Evolutionary conservation across 345 rosid genomes (phyloP), one percentile per base, ranked within the genome.

Genomic region (Trapa incisa): DNA sequence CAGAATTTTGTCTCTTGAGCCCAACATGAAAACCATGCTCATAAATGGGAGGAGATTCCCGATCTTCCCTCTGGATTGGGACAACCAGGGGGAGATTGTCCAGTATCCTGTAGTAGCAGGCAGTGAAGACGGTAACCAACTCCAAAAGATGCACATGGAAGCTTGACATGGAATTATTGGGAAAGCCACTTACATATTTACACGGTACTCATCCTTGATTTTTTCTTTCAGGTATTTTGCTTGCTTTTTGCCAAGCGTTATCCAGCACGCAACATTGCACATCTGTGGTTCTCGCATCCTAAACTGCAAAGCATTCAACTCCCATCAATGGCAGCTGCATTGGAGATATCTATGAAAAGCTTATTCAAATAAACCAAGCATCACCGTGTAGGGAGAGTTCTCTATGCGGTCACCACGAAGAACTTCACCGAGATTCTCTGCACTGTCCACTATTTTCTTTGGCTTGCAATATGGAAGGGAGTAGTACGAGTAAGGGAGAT

Each of bases 351-450:
- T 33, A 29, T 47, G 48, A 22, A 32, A 61, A 60, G 29, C 36
- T 22, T 58, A 17, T 45, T 65, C 35, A 16, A 56, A 4, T 35
- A 32, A 43, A 29, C 6, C 16, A 17, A 47, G 67, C 84, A 86
- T 72, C 60, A 89, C 98, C 86, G 73, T 83, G 69, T 80, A 92
- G 65, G 88, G 87, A 2, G 98, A 88, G 79, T 92, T 92, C 43
- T 92, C 98, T 33, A 92, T 92, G 1, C 96, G 91, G 71, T 92
- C 98, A 65, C 98, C 98, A 5, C 98, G 98, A 64, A 92, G 96
- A 14, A 92, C 98, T 81, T 92, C 98, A 37, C 98, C 96, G 64
- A 92, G 98, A 82, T 92, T 92, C 83, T 92, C 98, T 33, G 98
- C 85, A 73, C 92, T 92, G 78, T 92, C 98, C n/a, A 87, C 72